A percentile compares a stretch with the other conserved stretches of the same genome.
Conservation (phyloP, 139 green algal species). For the Haematococcus sp. region DNA sequence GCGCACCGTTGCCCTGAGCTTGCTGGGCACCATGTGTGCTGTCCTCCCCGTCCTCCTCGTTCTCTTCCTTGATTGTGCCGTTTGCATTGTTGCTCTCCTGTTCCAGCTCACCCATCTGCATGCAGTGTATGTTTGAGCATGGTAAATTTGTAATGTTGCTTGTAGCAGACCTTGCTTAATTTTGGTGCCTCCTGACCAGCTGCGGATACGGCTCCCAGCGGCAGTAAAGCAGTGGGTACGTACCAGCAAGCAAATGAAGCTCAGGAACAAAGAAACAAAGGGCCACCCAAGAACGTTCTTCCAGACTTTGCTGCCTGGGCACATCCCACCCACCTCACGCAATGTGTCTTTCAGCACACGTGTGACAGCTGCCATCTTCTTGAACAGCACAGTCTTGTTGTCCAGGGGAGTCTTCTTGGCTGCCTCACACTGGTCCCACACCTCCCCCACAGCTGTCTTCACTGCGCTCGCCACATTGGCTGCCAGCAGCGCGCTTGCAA, state of each 20-base stretch:
- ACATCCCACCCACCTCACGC: conserved; percentile 13
- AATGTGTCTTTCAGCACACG: conserved; percentile 25
- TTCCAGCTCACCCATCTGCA: background rate
- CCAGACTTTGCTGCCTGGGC: too few relatives aligned
- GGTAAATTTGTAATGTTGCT: too few relatives aligned
- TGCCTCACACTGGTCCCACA: conserved; percentile 17
- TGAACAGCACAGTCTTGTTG: conserved; percentile 29
- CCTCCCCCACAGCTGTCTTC: background rate
- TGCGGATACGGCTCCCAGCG: too few relatives aligned
- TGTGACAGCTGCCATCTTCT: conserved; percentile 6
- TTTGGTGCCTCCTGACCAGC: too few relatives aligned
- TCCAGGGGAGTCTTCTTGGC: conserved; percentile 13
- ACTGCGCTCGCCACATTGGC: background rate
- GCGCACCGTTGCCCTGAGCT: too few relatives aligned
- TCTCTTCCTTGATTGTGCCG: background rate
- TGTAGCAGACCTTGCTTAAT: too few relatives aligned
- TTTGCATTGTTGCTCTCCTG: background rate
- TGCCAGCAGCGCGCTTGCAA: background rate
- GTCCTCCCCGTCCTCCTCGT: conserved; percentile 13
- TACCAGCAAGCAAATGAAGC: too few relatives aligned
- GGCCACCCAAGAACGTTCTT: too few relatives aligned
- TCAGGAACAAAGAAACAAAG: too few relatives aligned
- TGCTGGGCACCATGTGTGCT: too few relatives aligned
- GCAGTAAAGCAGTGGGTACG: too few relatives aligned
- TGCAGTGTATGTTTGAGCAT: too few relatives aligned